These are phyloP conservation scores for Rutstroemia sydowiana DNA, from an alignment of 2,329 filamentous ascomycete genomes.

Conservation along the genomic window DNA sequence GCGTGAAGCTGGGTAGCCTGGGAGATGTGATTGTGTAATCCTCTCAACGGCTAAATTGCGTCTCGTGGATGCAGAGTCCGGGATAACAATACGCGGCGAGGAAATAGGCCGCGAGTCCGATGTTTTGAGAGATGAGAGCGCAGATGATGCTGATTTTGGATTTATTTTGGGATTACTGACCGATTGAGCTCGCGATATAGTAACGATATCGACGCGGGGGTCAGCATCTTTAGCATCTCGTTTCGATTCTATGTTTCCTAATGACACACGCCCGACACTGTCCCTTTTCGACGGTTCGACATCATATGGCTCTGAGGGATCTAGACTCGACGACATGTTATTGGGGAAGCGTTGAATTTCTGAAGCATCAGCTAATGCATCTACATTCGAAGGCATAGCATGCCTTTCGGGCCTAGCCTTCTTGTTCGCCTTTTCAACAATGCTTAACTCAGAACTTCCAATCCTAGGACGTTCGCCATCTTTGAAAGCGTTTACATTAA, in stretches of 20 bases:
- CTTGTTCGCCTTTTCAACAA: constrained; percentile 4
- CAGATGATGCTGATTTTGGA: constrained; percentile 25
- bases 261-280: constrained; percentile 1
- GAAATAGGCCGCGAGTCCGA: constrained; percentile 27
- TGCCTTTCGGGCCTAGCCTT: not conserved
- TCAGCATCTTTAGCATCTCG: constrained; percentile 8
- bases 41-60: constrained; percentile 30
- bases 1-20: constrained; percentile 41
- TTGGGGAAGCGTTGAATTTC: constrained; percentile 11
- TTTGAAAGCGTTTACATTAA: constrained; percentile 42
- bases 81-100: constrained; percentile 17
- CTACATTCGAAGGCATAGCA: not conserved
- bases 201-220: constrained; percentile 19
- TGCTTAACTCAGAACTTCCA: constrained; percentile 2
- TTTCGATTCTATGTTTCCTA: constrained; percentile 5
- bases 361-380: constrained; percentile 15
- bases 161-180: constrained; percentile 28
- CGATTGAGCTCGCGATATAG: constrained; percentile 17
- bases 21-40: constrained; percentile 38
- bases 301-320: constrained; percentile 21
- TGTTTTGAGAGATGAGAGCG: constrained; percentile 25
- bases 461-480: constrained; percentile 41
- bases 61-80: constrained; percentile 26
- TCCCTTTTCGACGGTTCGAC: constrained; percentile 11
- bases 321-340: constrained; percentile 11